These are phyloP conservation scores for Leccinum angustisporum DNA, from an alignment of 1,284 basidiomycete species.

Conservation along the genomic window DNA sequence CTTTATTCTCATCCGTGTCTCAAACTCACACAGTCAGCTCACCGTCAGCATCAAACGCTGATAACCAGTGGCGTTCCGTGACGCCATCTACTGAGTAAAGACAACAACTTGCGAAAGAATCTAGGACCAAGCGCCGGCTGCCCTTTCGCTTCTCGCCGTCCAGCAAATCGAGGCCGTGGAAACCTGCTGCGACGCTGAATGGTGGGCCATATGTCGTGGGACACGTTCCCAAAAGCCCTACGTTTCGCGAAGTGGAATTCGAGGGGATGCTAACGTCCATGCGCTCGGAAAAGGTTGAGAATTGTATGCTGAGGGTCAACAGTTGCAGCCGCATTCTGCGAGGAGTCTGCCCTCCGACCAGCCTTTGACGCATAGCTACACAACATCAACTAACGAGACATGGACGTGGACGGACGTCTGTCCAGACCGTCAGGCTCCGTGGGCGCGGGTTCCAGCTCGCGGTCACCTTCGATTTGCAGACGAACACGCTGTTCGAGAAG, in stretches of 20 bases:
- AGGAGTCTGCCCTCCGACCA: no score
- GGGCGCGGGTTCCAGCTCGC: no score
- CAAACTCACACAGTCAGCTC: slow-evolving; percentile 31
- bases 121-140: slow-evolving; percentile 43
- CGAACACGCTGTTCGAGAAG: no score
- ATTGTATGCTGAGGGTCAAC: no score
- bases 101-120: slow-evolving; percentile 60
- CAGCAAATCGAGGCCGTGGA: slow-evolving; percentile 60
- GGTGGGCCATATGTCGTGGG: slow-evolving; percentile 73
- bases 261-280: slow-evolving; percentile 66
- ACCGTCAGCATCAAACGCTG: slow-evolving; percentile 36
- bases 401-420: no score
- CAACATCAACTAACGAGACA: no score
- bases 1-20: slow-evolving; percentile 35
- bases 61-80: slow-evolving; percentile 52
- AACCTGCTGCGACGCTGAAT: slow-evolving; percentile 75
- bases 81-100: slow-evolving; percentile 71
- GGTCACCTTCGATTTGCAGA: no score
- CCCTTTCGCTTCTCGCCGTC: slow-evolving; percentile 50
- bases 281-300: no score
- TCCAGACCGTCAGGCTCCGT: no score
- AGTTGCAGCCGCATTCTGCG: no score
- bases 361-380: no score
- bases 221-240: slow-evolving; percentile 61
- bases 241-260: slow-evolving; percentile 72